Evolutionary conservation across 345 rosid species (phyloP), one percentile per base, ranked within the genome.

Genomic region (Streptanthus diversifolius): DNA sequence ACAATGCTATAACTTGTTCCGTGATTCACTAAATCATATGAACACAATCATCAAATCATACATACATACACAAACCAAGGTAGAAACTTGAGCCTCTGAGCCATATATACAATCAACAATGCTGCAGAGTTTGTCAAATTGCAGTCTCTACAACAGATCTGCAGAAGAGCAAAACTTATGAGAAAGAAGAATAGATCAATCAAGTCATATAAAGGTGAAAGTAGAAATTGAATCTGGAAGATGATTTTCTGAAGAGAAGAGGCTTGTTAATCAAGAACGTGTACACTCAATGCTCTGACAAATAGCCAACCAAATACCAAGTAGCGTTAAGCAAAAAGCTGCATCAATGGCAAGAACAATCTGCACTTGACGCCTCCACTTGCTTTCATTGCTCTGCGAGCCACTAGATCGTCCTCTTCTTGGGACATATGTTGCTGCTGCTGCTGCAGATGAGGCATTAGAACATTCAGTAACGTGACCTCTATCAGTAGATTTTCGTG

Each of bases 291-390:
- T 78, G 41, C 90, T 93, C 13, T 76, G 55, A 80, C 88, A 87
- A 51, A 91, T 77, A 32, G 75, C 79, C 65, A 91, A 67, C 97
- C 97, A 91, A 73, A 88, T 79, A 66, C 77, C 73, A 61, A 91
- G 81, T 27, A 89, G 71, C 19, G 84, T 70, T 29, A 82, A 78
- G 48, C 96, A 92, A 67, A 92, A 80, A 70, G 85, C 91, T 11
- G 83, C 91, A 82, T 90, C 95, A 68, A 92, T 78, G 1, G 87
- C 89, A 58, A 92, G 92, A 80, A 92, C 82, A 58, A 88, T 86
- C 67, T 81, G 71, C 24, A 92, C 91, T 61, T 84, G 96, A 56
- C 83, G 91, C 74, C 92, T 77, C 95, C 98, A 92, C 53, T 83
- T 92, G 83, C 83, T 88, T 21, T 84, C 80, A 57, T 82, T 73